Evolutionary conservation across 768 basidiomycete species (phyloP), one percentile per base, ranked within the genome.

Genomic region (Pleurotus salmoneostramineus): DNA sequence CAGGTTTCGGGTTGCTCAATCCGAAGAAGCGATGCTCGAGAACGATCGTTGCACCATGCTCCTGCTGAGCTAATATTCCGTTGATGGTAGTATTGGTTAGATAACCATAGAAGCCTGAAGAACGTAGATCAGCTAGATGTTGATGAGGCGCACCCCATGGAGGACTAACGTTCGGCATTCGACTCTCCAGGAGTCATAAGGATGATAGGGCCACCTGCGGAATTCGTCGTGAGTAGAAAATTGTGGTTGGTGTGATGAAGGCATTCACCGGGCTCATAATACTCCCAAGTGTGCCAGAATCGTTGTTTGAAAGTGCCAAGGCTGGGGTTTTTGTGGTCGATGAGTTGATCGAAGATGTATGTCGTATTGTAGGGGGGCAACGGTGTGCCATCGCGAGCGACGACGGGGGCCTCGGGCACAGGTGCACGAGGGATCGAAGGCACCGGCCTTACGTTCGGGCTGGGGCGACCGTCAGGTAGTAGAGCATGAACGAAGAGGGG

Each of bases 11-110:
- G 64, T 88, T 91, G 57, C 88, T 90, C 15, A 80, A 69, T 10
- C 89, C 89, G 59, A 84, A 90, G 75, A 85, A 91, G 32, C 89
- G 79, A 63, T 90, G 89, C 63, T 90, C 88, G 17, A 89, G 60
- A 33, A 89, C 71, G 62, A 89, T 73, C 3, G 81, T 78, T 14
- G 82, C 83, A 17, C 83, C 88, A 36, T 80, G 79, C 58, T 87
- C 74, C 66, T 85, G 82, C 64, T 87, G 83, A 8, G 86, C 83
- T 60, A 88, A 81, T 56, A 77, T 73, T 12, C 88, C 88, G 59
- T 78, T 83, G 62, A 89, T 80, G 4, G 83, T 85, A 11, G 35
- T 57, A 64, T 89, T 89, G 14, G 85, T 85, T 51, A 89, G 75
- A 64, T 88, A 89, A 15, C 71, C 74, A 52, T 68, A 67, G 63